Evolutionary conservation across 352 stramenopile genomes (phyloP).

Genomic region (Phytophthora sansomeana): DNA sequence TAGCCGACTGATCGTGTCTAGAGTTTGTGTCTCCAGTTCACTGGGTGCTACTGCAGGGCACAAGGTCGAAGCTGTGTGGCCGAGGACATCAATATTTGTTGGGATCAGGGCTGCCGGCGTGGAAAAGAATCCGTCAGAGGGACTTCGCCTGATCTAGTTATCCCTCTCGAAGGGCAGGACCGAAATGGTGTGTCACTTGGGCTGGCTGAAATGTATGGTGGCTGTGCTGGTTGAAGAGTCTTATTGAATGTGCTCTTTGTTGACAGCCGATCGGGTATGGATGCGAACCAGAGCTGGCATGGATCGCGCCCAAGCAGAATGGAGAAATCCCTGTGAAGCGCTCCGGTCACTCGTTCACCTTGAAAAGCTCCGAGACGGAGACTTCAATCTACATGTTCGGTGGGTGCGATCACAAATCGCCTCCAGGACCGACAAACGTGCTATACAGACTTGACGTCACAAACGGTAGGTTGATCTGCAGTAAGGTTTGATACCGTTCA

Average conservation of each 20-base stretch:
- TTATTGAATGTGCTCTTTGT: conserved; percentile 19
- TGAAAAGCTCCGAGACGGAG: conserved; percentile 78
- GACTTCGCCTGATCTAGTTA: conserved; percentile 1
- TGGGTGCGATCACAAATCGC: conserved; percentile 91
- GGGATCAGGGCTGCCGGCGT: too few relatives aligned
- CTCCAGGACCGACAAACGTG: conserved; percentile 94
- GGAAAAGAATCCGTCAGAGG: conserved; percentile 4
- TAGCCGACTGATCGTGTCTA: conserved; percentile 4
- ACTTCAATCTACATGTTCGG: conserved; percentile 87
- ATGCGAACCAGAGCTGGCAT: conserved; percentile 90
- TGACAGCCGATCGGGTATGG: conserved; percentile 82
- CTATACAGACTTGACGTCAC: conserved; percentile 94
- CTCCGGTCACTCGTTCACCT: conserved; percentile 95
- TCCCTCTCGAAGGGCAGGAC: conserved; percentile 13
- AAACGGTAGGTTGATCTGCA: conserved; percentile 46
- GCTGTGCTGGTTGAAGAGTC: neutral
- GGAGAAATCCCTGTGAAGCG: conserved; percentile 95
- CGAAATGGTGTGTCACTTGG: conserved; percentile 34
- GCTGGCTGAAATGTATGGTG: neutral
- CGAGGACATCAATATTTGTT: too few relatives aligned
- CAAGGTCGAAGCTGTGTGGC: neutral
- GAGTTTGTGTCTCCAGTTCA: conserved; percentile 3
- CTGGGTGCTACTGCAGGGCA: neutral
- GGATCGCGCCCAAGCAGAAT: conserved; percentile 90
- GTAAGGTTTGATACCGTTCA: neutral